phyloP scores from a whole-genome alignment of 495 filamentous ascomycete genomes.

The Gamarada debralockiae region DNA sequence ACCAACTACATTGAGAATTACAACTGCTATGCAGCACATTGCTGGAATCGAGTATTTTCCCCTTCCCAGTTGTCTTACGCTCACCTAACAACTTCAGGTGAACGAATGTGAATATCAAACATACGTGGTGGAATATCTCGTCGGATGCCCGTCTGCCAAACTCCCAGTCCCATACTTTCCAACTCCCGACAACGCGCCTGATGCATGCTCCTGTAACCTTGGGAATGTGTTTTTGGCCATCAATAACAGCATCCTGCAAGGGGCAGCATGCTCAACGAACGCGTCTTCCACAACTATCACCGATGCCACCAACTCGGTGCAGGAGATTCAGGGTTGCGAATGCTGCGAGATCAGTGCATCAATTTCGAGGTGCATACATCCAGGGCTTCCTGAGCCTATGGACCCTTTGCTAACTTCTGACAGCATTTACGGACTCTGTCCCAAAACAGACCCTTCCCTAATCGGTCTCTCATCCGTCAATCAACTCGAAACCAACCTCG shows the following conservation, averaged over 20 bases:
- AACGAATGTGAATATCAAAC: constrained; percentile 13
- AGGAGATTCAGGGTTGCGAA: constrained; percentile 1
- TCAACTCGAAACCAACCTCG: not conserved
- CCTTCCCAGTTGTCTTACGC: not conserved
- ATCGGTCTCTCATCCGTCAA: constrained; percentile 3
- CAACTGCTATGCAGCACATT: constrained; percentile 10
- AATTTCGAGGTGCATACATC: constrained; percentile 1
- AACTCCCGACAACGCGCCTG: constrained; percentile 4
- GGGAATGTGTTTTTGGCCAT: constrained; percentile 5
- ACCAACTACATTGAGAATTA: constrained; percentile 4
- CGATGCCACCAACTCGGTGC: not conserved
- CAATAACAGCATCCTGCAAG: not conserved
- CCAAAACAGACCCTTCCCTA: constrained; percentile 7
- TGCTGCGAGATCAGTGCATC: constrained; percentile 5
- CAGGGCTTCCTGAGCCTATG: not conserved
- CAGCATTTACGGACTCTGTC: constrained; percentile 5
- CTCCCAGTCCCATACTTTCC: constrained; percentile 7
- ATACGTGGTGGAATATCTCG: constrained; percentile 6
- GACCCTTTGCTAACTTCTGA: not conserved
- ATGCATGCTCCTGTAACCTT: constrained; percentile 7
- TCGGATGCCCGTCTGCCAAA: constrained; percentile 1
- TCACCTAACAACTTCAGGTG: not conserved
- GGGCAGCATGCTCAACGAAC: constrained; percentile 1
- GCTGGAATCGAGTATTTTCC: constrained; percentile 5
- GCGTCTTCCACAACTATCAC: not conserved